Evolutionary conservation across 768 basidiomycete genomes (phyloP), one percentile per base, ranked within the genome.

Genomic region (Leucocoprinus sp.): DNA sequence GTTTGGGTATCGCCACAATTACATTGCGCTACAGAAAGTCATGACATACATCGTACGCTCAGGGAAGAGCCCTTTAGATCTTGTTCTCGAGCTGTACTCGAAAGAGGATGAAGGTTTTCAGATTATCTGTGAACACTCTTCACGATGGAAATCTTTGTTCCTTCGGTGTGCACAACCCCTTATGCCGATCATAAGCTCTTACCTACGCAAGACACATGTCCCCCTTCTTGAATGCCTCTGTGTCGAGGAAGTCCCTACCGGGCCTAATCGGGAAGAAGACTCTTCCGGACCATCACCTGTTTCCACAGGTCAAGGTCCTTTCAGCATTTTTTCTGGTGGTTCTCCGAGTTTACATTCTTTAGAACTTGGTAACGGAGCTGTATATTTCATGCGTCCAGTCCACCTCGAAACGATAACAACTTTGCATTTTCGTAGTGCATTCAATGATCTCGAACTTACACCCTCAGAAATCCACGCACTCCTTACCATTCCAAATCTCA

Each of bases 21-120:
- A 42, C 27, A 19, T 48, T 2, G 46, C 39, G 15, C 40, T 48
- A 5, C 46, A 48, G 22, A 48, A 41, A 14, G 39, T 48, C 34
- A 48, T 48, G 46, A 48, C 46, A 33, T 42, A 42, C 33, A 38
- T 48, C 40, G 46, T 23, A 19, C 46, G 46, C 2, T 48, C 46
- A 21, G 46, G 39, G 0, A 35, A 18, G 12, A 34, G 26, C 22
- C 46, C 46, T 36, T 14, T 48, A 15, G 42, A 31, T 18, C 46
- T 48, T 33, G 26, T 28, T 21, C 46, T 48, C 17, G n/a, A 41
- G 11, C 22, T 48, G 15, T 48, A 21, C 18, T 41, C 24, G 18
- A 8, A 23, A 14, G 37, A 48, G 19, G 46, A 48, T 11, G 46
- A 48, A 42, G 46, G 46, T 8, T 48, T 48, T 18, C 46, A 48